A percentile compares a stretch with the other conserved stretches of the same genome.
These are phyloP conservation scores for Ilex aquifolium DNA, from an alignment of 257 asterid genomes.

Conservation along the genomic window DNA sequence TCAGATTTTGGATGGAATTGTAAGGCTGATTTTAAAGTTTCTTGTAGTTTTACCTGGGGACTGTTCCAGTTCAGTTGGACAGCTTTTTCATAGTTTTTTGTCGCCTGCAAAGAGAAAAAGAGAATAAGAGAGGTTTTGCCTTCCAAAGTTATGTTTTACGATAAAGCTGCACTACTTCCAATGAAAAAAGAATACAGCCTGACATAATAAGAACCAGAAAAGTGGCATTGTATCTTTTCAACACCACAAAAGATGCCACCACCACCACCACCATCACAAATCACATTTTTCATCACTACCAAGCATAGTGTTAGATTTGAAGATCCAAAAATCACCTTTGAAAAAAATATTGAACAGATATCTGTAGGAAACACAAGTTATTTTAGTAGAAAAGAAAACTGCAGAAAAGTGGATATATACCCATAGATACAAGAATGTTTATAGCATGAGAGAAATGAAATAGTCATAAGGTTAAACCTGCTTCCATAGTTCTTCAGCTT, in stretches of 20 bases:
- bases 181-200: not conserved
- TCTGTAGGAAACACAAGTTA: too few species aligned
- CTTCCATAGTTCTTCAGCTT: conserved; percentile 98
- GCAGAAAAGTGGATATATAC: too few species aligned
- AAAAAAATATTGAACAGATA: too few species aligned
- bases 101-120: conserved; percentile 61
- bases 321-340: too few species aligned
- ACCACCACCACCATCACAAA: too few species aligned
- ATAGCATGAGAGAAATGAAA: not conserved
- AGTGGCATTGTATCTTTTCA: not conserved
- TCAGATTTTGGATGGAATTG: not conserved
- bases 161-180: too few species aligned
- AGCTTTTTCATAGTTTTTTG: conserved; percentile 89
- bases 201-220: not conserved
- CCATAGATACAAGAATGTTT: too few species aligned
- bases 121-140: not conserved
- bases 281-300: too few species aligned
- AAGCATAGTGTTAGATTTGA: too few species aligned
- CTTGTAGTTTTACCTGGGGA: conserved; percentile 70
- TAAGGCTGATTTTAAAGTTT: not conserved
- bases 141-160: not conserved
- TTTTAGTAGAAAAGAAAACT: too few species aligned
- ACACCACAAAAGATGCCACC: not conserved
- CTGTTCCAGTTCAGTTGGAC: conserved; percentile 99
- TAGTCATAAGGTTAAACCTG: conserved; percentile 37